Evolutionary conservation across 2,329 filamentous ascomycete species (phyloP).

Genomic region (Paecilomyces sp.): DNA sequence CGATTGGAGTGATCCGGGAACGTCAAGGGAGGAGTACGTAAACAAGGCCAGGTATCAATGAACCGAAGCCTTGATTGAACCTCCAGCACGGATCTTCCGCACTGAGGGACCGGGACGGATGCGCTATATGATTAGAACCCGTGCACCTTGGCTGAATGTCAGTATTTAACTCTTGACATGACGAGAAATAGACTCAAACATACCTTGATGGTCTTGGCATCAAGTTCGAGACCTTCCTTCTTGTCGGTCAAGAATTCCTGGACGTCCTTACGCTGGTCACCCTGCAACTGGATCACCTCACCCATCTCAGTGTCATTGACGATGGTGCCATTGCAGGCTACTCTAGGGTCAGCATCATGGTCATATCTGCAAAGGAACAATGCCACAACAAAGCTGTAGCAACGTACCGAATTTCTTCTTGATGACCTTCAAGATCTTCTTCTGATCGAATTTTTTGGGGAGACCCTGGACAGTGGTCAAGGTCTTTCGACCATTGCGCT

Average conservation of each 20-base stretch:
- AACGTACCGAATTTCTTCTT: constrained; percentile 94
- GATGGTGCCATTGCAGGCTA: constrained; percentile 99
- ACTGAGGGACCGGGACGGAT: constrained; percentile 37
- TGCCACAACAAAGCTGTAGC: background rate
- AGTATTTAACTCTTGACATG: constrained; percentile 3
- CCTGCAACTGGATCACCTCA: constrained; percentile 99
- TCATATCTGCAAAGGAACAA: background rate
- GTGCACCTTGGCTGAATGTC: constrained; percentile 35
- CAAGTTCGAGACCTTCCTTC: constrained; percentile 87
- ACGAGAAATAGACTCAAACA: constrained; percentile 5
- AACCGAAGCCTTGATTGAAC: constrained; percentile 27
- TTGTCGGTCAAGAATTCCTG: constrained; percentile 96
- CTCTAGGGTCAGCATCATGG: constrained; percentile 12
- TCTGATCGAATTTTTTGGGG: constrained; percentile 97
- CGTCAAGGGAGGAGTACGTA: constrained; percentile 24
- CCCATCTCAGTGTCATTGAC: constrained; percentile 94
- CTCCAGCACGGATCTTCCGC: constrained; percentile 31
- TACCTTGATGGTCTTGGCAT: constrained; percentile 96
- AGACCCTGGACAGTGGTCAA: constrained; percentile 99
- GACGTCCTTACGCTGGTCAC: constrained; percentile 98
- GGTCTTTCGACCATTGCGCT: constrained; percentile 99
- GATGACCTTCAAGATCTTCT: constrained; percentile 99
- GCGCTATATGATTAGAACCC: constrained; percentile 42
- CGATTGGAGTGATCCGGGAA: constrained; percentile 21
- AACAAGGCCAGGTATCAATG: constrained; percentile 3